Evolutionary conservation across 2,329 filamentous ascomycete species (phyloP), one percentile per base, ranked within the genome.

Genomic region (Fusarium kyushuense): DNA sequence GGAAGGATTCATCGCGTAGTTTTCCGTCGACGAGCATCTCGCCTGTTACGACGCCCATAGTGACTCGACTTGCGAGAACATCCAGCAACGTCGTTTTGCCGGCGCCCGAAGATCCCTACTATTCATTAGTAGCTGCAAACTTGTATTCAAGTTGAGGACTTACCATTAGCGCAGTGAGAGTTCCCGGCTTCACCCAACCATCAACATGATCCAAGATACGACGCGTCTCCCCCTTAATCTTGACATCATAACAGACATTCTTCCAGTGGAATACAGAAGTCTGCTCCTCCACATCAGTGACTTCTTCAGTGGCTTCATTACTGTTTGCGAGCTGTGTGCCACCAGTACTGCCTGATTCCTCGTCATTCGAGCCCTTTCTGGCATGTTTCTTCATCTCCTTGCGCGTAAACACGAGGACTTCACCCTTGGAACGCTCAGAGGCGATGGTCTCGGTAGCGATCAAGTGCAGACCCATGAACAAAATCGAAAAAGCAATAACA

Each of bases 71-170:
- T 35, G 93, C 93, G 43, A 97, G 84, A 21, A 92, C 91, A 78
- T 96, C 92, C 21, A 97, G 82, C 16, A 97, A 84, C 0, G 93
- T 96, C 0, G 93, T 97, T 78, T 97, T 97, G 36, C 93, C 93
- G 14, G 93, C 93, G 67, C 93, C 93, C 10, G 90, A 92, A 4
- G 93, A 92, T 80, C 75, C 75, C 40, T 86, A 76, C 95, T 92
- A 9, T 94, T 83, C 93, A 92, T 76, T 94, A 92, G 77, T 95
- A 92, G 75, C 93, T 91, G 30, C 91, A 71, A 94, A 94, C 29
- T 92, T 1, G 90, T 93, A 78, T 92, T 92, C 54, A 90, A 87
- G 76, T 94, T 94, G 76, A 93, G 32, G 13, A 52, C 64, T 38
- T 78, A 79, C 88, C 89, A 92, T 92, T 1, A 91, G 80, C n/a